Conservation (phyloP, 345 rosid genomes). For the Sisymbrium irio region DNA sequence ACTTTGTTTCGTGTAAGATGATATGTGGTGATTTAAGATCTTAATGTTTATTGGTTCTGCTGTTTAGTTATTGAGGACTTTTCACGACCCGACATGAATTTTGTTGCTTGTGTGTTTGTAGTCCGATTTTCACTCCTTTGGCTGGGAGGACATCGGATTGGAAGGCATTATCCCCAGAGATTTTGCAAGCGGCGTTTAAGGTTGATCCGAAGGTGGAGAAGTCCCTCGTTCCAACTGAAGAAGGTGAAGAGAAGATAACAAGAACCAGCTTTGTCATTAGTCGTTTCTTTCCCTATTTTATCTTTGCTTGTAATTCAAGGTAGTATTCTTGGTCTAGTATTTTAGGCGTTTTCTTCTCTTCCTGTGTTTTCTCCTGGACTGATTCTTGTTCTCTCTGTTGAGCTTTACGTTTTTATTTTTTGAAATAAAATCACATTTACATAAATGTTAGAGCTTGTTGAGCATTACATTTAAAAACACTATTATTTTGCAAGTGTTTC, state of each 20-base stretch:
- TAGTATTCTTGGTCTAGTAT: background rate
- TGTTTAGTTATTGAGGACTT: background rate
- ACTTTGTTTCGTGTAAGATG: background rate
- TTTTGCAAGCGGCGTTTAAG: constrained; percentile 71
- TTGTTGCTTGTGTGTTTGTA: constrained; percentile 31
- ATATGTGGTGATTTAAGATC: background rate
- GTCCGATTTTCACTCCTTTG: constrained; percentile 86
- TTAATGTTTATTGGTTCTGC: background rate
- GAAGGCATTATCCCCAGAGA: constrained; percentile 81
- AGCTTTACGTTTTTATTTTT: background rate
- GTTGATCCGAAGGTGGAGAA: constrained; percentile 57
- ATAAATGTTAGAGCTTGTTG: too few relatives aligned
- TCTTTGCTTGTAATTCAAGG: constrained; percentile 4
- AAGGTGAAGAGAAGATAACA: background rate
- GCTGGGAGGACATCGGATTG: constrained; percentile 77
- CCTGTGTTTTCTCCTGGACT: background rate
- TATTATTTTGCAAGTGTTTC: too few relatives aligned
- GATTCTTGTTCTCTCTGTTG: constrained; percentile 23
- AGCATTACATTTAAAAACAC: too few relatives aligned
- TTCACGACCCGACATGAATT: too few relatives aligned
- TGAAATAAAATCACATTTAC: background rate
- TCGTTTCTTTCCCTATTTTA: background rate
- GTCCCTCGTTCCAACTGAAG: constrained; percentile 60
- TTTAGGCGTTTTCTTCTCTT: background rate
- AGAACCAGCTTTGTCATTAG: constrained; percentile 1